phyloP scores from a whole-genome alignment of 495 filamentous ascomycete genomes.

The Penicillium antarcticum region DNA sequence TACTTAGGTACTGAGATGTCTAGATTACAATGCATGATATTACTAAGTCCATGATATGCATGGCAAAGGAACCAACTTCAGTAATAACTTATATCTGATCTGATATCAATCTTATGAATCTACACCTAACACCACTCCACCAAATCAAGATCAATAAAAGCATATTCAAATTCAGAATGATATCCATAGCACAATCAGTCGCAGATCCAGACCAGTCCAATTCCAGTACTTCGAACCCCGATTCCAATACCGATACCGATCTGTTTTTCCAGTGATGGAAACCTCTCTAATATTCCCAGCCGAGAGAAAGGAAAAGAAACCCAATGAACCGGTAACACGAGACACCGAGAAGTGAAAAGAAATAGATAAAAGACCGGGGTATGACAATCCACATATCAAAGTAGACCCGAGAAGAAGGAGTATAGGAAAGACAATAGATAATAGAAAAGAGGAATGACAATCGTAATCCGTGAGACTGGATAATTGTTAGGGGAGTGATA shows the following conservation, averaged over 20 bases:
- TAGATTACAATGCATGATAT: not conserved
- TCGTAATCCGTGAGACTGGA: too few relatives aligned
- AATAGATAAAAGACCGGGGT: not conserved
- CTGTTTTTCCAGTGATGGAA: constrained; percentile 39
- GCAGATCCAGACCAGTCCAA: too few relatives aligned
- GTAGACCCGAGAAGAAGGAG: not conserved
- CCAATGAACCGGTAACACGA: constrained; percentile 24
- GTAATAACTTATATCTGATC: not conserved
- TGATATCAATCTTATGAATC: constrained; percentile 1
- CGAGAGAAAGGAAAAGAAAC: constrained; percentile 8
- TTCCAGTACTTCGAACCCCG: constrained; percentile 15
- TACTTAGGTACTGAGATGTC: too few relatives aligned
- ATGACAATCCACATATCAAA: not conserved
- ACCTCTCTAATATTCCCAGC: constrained; percentile 32
- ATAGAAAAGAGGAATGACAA: too few relatives aligned
- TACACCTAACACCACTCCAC: not conserved
- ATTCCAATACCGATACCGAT: constrained; percentile 3
- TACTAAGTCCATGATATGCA: constrained; percentile 12
- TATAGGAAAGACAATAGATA: not conserved
- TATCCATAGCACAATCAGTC: constrained; percentile 6
- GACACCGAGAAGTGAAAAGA: constrained; percentile 17
- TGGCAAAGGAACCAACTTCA: not conserved
- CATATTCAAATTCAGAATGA: constrained; percentile 2
- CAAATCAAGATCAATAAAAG: constrained; percentile 18
- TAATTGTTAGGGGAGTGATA: too few relatives aligned